These are phyloP conservation scores for Olyra latifolia DNA, from an alignment of 176 grass and related monocot genomes.

Conservation along the genomic window DNA sequence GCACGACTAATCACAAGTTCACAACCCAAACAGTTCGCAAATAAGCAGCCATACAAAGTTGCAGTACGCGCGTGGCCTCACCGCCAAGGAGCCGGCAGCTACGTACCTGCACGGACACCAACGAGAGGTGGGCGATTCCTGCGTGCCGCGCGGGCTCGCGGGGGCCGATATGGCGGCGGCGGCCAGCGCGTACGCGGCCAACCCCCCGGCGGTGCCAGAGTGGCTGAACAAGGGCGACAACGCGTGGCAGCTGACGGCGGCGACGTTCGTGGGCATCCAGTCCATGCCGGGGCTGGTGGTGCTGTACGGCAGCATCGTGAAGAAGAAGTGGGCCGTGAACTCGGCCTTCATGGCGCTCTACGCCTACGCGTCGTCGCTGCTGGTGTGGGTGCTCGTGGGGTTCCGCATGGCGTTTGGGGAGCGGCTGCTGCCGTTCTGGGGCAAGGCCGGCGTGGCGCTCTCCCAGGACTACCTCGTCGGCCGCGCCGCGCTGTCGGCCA, in stretches of 20 bases:
- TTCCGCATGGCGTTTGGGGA: constrained; percentile 84
- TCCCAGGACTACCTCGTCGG: constrained; percentile 50
- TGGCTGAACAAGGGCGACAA: constrained; percentile 98
- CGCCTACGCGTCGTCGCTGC: constrained; percentile 69
- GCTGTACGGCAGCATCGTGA: constrained; percentile 83
- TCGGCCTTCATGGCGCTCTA: constrained; percentile 86
- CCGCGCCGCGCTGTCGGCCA: constrained; percentile 47
- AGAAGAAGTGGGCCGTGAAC: constrained; percentile 90
- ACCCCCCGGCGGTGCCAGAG: constrained; percentile 51
- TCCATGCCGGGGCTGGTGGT: constrained; percentile 70
- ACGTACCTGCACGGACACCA: background rate
- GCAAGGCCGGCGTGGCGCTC: constrained; percentile 65
- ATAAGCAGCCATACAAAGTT: constrained; percentile 2
- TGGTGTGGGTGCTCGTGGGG: constrained; percentile 67
- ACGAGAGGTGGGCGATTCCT: background rate
- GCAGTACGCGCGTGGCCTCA: background rate
- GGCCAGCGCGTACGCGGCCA: constrained; percentile 37
- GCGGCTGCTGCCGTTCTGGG: constrained; percentile 70
- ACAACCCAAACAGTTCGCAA: background rate
- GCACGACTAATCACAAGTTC: background rate
- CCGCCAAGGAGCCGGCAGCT: background rate
- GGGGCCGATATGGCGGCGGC: constrained; percentile 23
- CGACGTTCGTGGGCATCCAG: constrained; percentile 81
- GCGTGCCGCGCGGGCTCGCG: too few relatives aligned
- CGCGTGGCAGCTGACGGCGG: constrained; percentile 79